Percentiles rank a stretch among this genome's conserved stretches.
phyloP scores from a whole-genome alignment of 177 flowering plant species.

The Vitis hybrid region DNA sequence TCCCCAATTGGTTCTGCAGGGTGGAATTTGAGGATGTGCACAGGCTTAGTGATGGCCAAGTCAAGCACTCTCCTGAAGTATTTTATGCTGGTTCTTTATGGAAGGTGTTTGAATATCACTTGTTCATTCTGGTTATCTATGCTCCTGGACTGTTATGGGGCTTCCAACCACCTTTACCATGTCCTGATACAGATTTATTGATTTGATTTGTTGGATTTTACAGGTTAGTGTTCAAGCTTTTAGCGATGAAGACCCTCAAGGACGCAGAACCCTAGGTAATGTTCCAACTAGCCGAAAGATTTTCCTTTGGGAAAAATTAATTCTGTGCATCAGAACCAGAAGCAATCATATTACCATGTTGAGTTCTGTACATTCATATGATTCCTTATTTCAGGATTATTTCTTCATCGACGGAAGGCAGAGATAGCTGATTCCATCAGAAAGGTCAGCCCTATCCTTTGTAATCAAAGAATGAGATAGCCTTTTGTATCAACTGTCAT shows the following conservation, averaged over 20 bases:
- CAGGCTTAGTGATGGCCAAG: slow-evolving; percentile 92
- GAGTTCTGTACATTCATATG: not conserved
- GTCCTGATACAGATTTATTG: slow-evolving; percentile 1
- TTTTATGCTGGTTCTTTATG: slow-evolving; percentile 97
- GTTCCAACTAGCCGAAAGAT: slow-evolving; percentile 7
- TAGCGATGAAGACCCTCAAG: slow-evolving; percentile 98
- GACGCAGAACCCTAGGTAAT: slow-evolving; percentile 95
- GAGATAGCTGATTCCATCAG: slow-evolving; percentile 61
- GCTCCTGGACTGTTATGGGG: not conserved
- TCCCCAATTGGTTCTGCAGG: slow-evolving; percentile 37
- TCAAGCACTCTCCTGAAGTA: slow-evolving; percentile 90
- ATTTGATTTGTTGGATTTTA: slow-evolving; percentile 14
- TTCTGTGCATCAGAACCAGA: slow-evolving; percentile 3
- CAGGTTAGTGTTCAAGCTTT: slow-evolving; percentile 98
- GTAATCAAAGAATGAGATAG: not conserved
- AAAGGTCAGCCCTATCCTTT: slow-evolving; percentile 55
- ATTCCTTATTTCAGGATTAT: slow-evolving; percentile 57
- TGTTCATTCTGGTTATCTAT: not conserved
- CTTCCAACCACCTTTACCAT: not conserved
- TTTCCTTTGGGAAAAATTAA: not conserved
- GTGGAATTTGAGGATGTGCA: slow-evolving; percentile 95
- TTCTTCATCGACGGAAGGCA: slow-evolving; percentile 96
- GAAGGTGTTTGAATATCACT: slow-evolving; percentile 60
- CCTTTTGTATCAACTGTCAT: not conserved
- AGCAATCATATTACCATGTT: slow-evolving; percentile 1